A percentile compares a stretch with the other conserved stretches of the same genome.
These are phyloP conservation scores for Rhodotorula paludigena DNA, from an alignment of 768 basidiomycete species.

Conservation along the genomic window DNA sequence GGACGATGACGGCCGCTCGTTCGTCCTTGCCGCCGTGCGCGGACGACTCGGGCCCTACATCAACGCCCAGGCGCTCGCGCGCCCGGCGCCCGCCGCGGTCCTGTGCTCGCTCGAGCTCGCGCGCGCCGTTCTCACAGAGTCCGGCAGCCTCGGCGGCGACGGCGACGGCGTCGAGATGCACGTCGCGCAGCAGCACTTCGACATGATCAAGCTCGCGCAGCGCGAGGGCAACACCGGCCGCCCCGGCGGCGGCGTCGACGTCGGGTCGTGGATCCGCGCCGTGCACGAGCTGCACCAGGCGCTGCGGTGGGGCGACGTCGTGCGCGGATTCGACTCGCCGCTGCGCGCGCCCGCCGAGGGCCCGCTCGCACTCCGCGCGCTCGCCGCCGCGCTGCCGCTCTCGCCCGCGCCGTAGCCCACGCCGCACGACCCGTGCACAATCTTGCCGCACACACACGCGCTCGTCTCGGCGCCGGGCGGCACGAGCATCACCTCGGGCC, in stretches of 20 bases:
- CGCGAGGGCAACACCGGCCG: conserved; percentile 22
- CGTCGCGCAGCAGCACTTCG: conserved; percentile 30
- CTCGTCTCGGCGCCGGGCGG: conserved; percentile 46
- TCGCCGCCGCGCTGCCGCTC: conserved; percentile 80
- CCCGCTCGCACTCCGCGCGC: conserved; percentile 69
- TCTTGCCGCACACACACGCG: neutral
- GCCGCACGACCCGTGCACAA: neutral
- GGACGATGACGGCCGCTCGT: conserved; percentile 15
- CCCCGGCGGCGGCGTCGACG: conserved; percentile 14
- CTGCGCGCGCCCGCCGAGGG: conserved; percentile 73
- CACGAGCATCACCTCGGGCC: conserved; percentile 47
- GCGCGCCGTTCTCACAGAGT: conserved; percentile 10
- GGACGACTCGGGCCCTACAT: conserved; percentile 22
- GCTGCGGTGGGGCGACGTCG: conserved; percentile 54
- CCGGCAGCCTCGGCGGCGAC: conserved; percentile 1
- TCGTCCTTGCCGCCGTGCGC: conserved; percentile 18
- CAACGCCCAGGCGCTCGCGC: conserved; percentile 19
- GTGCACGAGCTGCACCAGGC: conserved; percentile 35
- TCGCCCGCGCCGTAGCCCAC: conserved; percentile 54
- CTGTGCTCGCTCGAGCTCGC: conserved; percentile 26
- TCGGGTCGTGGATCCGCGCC: conserved; percentile 21
- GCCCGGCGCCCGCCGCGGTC: conserved; percentile 19
- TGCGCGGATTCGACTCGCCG: conserved; percentile 73
- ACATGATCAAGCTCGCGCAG: conserved; percentile 30
- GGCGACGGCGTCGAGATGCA: conserved; percentile 26